These are phyloP conservation scores for Nemania sp. DNA, from an alignment of 2,329 filamentous ascomycete genomes.

Conservation along the genomic window DNA sequence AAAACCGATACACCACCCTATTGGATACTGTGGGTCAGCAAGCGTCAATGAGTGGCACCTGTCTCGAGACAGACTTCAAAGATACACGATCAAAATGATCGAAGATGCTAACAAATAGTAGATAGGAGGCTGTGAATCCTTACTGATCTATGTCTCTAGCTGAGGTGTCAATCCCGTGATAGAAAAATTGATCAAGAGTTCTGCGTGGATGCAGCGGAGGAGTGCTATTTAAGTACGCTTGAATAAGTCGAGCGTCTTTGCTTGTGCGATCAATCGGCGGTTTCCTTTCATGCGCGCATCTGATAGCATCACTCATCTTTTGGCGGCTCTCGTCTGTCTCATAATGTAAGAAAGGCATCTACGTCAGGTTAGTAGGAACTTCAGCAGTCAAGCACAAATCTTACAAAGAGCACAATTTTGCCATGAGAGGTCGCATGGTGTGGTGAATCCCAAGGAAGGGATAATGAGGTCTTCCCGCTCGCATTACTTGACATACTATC, in stretches of 20 bases:
- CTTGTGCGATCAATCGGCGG: slow-evolving; percentile 33
- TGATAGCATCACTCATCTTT: slow-evolving; percentile 59
- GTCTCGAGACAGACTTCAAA: not conserved
- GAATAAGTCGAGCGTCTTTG: slow-evolving; percentile 50
- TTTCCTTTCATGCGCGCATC: slow-evolving; percentile 39
- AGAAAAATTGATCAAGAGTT: slow-evolving; percentile 68
- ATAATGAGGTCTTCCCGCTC: slow-evolving; percentile 25
- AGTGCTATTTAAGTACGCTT: slow-evolving; percentile 50
- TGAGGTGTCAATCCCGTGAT: slow-evolving; percentile 64
- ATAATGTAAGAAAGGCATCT: slow-evolving; percentile 69
- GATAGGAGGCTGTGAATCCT: not conserved
- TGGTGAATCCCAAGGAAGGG: slow-evolving; percentile 37
- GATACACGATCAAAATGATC: not conserved
- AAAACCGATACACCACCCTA: slow-evolving; percentile 62
- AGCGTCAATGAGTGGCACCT: not conserved
- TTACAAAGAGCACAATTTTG: slow-evolving; percentile 44
- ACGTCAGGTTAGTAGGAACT: slow-evolving; percentile 22
- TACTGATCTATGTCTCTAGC: slow-evolving; percentile 61
- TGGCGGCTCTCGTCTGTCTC: slow-evolving; percentile 59
- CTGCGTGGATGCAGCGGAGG: slow-evolving; percentile 61
- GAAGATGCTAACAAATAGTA: not conserved
- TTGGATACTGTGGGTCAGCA: not conserved
- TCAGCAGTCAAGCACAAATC: slow-evolving; percentile 7
- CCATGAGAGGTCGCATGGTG: slow-evolving; percentile 38
- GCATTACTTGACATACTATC: slow-evolving; percentile 30